A percentile compares a stretch with the other conserved stretches of the same genome.
phyloP scores from a whole-genome alignment of 2,329 filamentous ascomycete genomes.

The Penicillium sp. region DNA sequence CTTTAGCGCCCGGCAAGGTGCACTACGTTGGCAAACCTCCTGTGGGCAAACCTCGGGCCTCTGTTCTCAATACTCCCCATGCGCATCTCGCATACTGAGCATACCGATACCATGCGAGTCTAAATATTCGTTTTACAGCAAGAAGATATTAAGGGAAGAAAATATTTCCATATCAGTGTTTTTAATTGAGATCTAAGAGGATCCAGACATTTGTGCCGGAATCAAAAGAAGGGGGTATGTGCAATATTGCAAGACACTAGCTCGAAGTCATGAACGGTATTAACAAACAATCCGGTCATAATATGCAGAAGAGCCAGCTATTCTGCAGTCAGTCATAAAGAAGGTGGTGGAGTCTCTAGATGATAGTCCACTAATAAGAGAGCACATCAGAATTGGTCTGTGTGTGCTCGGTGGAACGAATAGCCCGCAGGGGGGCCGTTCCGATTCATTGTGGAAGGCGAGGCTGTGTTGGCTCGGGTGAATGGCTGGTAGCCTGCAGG shows the following conservation, averaged over 20 bases:
- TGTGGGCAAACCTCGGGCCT: too few species aligned
- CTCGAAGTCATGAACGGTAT: slow-evolving; percentile 19
- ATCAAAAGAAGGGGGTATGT: slow-evolving; percentile 14
- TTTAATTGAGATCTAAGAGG: background rate
- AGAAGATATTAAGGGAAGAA: background rate
- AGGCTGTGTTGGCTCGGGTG: slow-evolving; percentile 18
- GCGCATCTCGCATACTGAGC: too few species aligned
- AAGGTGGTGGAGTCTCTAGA: background rate
- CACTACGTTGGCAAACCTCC: too few species aligned
- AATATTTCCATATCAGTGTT: background rate
- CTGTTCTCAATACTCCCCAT: too few species aligned
- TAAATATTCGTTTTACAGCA: too few species aligned
- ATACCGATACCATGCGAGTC: too few species aligned
- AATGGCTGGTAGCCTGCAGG: slow-evolving; percentile 21
- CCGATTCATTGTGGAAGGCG: slow-evolving; percentile 24
- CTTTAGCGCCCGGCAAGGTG: too few species aligned
- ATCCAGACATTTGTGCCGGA: background rate
- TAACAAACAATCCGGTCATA: slow-evolving; percentile 22
- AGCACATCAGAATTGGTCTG: slow-evolving; percentile 18
- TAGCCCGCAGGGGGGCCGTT: slow-evolving; percentile 19
- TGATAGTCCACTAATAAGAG: background rate
- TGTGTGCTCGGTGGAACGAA: slow-evolving; percentile 25
- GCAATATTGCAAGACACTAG: slow-evolving; percentile 11
- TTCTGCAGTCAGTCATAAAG: slow-evolving; percentile 23
- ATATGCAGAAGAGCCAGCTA: slow-evolving; percentile 29